A percentile compares a stretch with the other conserved stretches of the same genome.
phyloP scores from a whole-genome alignment of 2,329 filamentous ascomycete species.

The Sporothrix sp. region DNA sequence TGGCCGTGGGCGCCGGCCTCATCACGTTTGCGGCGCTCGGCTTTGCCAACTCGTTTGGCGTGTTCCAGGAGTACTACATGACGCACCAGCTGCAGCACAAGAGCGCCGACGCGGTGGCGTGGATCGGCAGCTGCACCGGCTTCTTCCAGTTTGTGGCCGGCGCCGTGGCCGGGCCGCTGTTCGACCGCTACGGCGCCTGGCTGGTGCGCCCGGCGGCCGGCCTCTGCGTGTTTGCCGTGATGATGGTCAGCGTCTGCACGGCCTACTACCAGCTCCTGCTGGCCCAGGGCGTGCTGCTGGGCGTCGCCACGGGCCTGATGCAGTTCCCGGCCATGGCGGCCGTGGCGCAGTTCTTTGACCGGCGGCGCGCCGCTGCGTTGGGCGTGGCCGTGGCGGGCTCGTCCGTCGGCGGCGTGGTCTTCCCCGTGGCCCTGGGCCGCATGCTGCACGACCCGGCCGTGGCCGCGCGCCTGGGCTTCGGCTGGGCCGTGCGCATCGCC shows the following conservation, averaged over 20 bases:
- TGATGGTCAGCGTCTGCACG: constrained; percentile 30
- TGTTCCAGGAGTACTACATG: constrained; percentile 29
- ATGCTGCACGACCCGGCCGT: constrained; percentile 35
- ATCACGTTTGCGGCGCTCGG: constrained; percentile 27
- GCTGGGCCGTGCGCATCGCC: constrained; percentile 30
- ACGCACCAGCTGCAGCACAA: constrained; percentile 24
- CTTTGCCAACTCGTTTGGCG: constrained; percentile 30
- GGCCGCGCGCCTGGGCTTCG: constrained; percentile 18
- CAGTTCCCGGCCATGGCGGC: constrained; percentile 29
- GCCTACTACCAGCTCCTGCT: constrained; percentile 34
- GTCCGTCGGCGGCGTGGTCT: constrained; percentile 36
- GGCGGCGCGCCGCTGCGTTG: constrained; percentile 29
- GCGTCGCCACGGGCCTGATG: constrained; percentile 26
- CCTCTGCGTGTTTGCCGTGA: constrained; percentile 35
- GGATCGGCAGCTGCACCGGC: constrained; percentile 31
- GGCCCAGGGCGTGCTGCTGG: constrained; percentile 30
- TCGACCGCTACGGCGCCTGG: constrained; percentile 30
- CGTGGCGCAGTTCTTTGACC: constrained; percentile 30
- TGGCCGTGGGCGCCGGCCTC: constrained; percentile 19
- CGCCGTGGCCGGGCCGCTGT: constrained; percentile 25
- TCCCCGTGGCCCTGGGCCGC: constrained; percentile 43
- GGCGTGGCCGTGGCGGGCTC: constrained; percentile 30
- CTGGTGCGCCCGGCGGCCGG: constrained; percentile 44
- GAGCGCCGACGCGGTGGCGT: constrained; percentile 26
- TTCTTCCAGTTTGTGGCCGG: constrained; percentile 25